phyloP scores from a whole-genome alignment of 1,284 basidiomycete genomes.

The Mrakiaceae sp. region DNA sequence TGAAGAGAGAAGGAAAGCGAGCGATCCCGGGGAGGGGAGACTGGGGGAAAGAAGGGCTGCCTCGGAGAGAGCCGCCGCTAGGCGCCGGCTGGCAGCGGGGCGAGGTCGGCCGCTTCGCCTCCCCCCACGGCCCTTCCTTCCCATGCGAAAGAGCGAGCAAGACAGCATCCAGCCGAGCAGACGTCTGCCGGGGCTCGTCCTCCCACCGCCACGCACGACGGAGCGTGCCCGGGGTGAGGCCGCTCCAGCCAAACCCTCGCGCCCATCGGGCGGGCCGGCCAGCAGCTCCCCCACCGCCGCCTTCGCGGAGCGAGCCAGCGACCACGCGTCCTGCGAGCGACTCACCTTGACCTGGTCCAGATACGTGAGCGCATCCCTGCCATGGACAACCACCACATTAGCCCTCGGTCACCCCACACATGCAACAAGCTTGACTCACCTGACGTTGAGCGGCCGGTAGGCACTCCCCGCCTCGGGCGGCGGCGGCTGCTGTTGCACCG shows the following conservation, averaged over 20 bases:
- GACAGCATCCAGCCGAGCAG: too few species aligned
- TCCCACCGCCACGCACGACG: too few species aligned
- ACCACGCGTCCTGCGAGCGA: background rate
- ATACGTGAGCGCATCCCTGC: conserved; percentile 87
- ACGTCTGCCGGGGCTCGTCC: too few species aligned
- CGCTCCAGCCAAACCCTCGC: too few species aligned
- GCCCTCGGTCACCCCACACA: background rate
- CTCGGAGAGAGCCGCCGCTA: background rate
- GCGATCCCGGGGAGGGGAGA: background rate
- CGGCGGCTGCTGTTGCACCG: background rate
- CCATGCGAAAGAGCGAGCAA: conserved; percentile 17
- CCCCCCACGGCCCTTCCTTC: too few species aligned
- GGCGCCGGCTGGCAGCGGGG: background rate
- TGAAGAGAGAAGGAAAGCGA: background rate
- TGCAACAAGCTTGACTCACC: conserved; percentile 1
- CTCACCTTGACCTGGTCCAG: conserved; percentile 82
- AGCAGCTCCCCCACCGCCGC: too few species aligned
- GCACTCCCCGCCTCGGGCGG: background rate
- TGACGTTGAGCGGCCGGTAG: conserved; percentile 35
- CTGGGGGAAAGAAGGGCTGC: background rate
- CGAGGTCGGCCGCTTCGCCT: background rate
- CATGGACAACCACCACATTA: background rate
- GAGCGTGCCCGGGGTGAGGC: too few species aligned
- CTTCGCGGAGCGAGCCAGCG: too few species aligned
- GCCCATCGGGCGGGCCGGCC: too few species aligned